Percentiles rank a stretch among this genome's conserved stretches.
These are phyloP conservation scores for Setaria italica DNA, from an alignment of 202 grass and related monocot species.

Conservation along the genomic window DNA sequence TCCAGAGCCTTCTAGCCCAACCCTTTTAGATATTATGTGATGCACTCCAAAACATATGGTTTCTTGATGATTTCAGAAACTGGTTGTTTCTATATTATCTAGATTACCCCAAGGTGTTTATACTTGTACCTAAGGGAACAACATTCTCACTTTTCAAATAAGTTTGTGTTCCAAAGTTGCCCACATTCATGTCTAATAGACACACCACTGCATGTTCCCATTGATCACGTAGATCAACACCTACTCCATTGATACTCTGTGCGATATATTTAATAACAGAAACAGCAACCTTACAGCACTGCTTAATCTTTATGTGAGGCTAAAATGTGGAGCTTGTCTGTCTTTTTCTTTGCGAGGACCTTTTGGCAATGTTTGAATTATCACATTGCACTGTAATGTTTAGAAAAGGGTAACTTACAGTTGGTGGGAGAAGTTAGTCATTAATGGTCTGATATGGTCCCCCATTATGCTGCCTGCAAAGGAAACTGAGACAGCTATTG, in stretches of 20 bases:
- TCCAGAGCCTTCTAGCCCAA: constrained; percentile 8
- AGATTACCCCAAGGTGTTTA: background rate
- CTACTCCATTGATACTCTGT: background rate
- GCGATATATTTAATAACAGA: background rate
- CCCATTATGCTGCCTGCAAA: background rate
- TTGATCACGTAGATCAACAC: background rate
- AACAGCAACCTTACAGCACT: background rate
- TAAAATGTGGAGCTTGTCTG: background rate
- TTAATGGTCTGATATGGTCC: background rate
- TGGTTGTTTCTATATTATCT: background rate
- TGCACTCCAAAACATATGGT: background rate
- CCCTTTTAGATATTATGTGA: background rate
- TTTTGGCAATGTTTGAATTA: background rate
- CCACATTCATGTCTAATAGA: background rate
- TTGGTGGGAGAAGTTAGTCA: background rate
- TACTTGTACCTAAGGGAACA: background rate
- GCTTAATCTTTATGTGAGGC: background rate
- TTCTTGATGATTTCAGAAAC: background rate
- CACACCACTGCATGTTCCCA: background rate
- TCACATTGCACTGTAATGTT: constrained; percentile 8
- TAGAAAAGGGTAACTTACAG: background rate
- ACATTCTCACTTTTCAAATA: background rate
- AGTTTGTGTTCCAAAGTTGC: background rate
- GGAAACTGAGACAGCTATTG: background rate
- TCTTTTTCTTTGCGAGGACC: background rate